Base-by-base conservation (phyloP, 179 eudicot species). In the Gypsophila paniculata region DNA sequence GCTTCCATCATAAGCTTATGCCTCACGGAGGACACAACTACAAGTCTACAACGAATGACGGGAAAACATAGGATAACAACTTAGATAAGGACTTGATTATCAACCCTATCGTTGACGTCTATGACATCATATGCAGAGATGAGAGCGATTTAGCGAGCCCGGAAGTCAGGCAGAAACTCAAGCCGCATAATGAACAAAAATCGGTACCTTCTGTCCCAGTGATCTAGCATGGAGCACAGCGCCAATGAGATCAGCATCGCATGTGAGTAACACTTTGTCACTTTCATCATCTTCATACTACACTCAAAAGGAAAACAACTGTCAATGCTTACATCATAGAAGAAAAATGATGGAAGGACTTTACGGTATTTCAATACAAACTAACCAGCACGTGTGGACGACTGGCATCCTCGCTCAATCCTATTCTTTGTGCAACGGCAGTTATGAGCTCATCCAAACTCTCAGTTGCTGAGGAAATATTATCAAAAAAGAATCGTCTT, bases 231-330 rank as follows among this genome's bases (percentile, higher is more conserved):
- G 90, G 77, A 76, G 77, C 69, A 86, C 95, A 69, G 99, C 96
- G 71, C 86, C 84, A 68, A 79, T 64, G 72, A 94, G 95, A 84
- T 94, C 99, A 72, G 83, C 82, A 80, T 94, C 97, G 49, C 92
- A 83, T 17, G 95, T 82, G 75, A 94, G 96, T 69, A 91, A 82
- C 65, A 94, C 91, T 80, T 79, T 86, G 75, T 94, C 99, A 71
- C 91, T 88, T 85, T 94, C 99, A 79, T 94, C 97, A 62, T 91
- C 99, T 86, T 88, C 96, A 72, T 91, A 94, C 99, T 94, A 73
- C 59, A 77, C 67, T 42, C 49, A 26, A 74, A 46, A 34, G 58
- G 22, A 78, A 18, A 23, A 54, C 32, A 69, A 54, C 5, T 46
- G 57, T 70, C 53, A 13, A 64, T 21, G 3, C 25, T 69, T 23